phyloP scores from a whole-genome alignment of 2,329 filamentous ascomycete species.

The Neospermospora avenae region DNA sequence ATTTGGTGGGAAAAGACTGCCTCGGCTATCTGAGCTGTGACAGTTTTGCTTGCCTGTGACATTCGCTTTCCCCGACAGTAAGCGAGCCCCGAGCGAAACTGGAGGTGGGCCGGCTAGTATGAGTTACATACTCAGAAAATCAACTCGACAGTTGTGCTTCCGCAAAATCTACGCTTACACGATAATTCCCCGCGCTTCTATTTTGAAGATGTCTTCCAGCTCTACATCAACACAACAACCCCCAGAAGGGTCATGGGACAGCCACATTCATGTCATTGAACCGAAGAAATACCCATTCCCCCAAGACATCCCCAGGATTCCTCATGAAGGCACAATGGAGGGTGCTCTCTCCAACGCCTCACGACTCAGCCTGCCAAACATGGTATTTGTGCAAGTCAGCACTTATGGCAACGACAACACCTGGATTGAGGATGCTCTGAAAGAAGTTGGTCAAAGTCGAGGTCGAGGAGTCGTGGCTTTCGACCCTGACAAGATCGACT shows the following conservation, averaged over 20 bases:
- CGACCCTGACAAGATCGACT: slow-evolving; percentile 43
- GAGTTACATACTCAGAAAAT: no score
- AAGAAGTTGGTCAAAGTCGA: slow-evolving; percentile 44
- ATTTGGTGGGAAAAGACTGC: no score
- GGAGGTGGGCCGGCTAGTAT: no score
- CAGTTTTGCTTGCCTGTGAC: no score
- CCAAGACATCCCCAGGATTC: slow-evolving; percentile 47
- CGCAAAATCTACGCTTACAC: not conserved
- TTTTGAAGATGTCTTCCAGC: not conserved
- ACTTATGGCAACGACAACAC: slow-evolving; percentile 60
- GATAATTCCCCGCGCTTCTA: not conserved
- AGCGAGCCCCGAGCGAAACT: no score
- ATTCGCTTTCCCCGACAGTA: no score
- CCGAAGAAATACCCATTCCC: slow-evolving; percentile 48
- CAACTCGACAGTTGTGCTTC: not conserved
- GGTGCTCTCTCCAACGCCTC: slow-evolving; percentile 51
- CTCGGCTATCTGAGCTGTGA: no score
- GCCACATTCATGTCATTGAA: slow-evolving; percentile 62
- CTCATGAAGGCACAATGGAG: slow-evolving; percentile 46
- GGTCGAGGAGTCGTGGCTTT: slow-evolving; percentile 56
- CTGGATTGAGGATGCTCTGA: slow-evolving; percentile 53
- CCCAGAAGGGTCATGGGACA: slow-evolving; percentile 22
- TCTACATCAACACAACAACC: not conserved
- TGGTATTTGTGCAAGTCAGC: slow-evolving; percentile 53
- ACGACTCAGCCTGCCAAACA: slow-evolving; percentile 52